Conservation (phyloP, 495 filamentous ascomycete genomes). For the Xylaria nigripes region DNA sequence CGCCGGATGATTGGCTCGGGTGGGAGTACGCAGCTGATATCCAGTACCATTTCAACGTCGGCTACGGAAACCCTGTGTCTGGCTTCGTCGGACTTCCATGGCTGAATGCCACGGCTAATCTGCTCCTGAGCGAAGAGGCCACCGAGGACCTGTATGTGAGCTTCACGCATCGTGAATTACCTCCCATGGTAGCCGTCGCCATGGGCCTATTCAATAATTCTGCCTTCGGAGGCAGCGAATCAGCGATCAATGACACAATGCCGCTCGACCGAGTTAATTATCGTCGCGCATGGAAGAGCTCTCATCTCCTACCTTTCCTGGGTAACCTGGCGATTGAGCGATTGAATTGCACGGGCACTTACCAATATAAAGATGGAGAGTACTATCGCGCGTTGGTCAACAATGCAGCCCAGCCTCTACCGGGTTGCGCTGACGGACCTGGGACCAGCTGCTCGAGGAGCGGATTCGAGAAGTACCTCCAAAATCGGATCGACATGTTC, state of each 20-base stretch:
- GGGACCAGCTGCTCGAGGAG: slow-evolving; percentile 29
- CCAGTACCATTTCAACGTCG: slow-evolving; percentile 42
- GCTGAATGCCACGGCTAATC: slow-evolving; percentile 35
- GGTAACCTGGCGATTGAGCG: slow-evolving; percentile 38
- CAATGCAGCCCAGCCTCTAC: slow-evolving; percentile 28
- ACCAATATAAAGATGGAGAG: slow-evolving; percentile 28
- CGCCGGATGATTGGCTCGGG: slow-evolving; percentile 41
- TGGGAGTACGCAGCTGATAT: slow-evolving; percentile 44
- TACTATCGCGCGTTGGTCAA: slow-evolving; percentile 33
- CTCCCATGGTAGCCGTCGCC: slow-evolving; percentile 39
- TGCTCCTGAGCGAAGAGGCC: slow-evolving; percentile 23
- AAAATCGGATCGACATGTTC: slow-evolving; percentile 25
- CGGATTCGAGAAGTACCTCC: slow-evolving; percentile 24
- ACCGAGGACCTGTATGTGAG: slow-evolving; percentile 40
- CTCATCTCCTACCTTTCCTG: slow-evolving; percentile 36
- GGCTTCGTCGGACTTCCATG: slow-evolving; percentile 41
- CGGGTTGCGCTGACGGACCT: slow-evolving; percentile 28
- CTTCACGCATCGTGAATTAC: slow-evolving; percentile 45
- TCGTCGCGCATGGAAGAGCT: slow-evolving; percentile 39
- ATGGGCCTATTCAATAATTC: slow-evolving; percentile 46
- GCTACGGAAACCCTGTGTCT: slow-evolving; percentile 36
- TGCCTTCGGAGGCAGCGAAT: slow-evolving; percentile 31
- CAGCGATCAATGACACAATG: slow-evolving; percentile 40
- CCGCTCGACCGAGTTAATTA: slow-evolving; percentile 39
- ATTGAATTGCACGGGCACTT: slow-evolving; percentile 30